phyloP scores from a whole-genome alignment of 306 rosid genomes.

The Corylus heterophylla region DNA sequence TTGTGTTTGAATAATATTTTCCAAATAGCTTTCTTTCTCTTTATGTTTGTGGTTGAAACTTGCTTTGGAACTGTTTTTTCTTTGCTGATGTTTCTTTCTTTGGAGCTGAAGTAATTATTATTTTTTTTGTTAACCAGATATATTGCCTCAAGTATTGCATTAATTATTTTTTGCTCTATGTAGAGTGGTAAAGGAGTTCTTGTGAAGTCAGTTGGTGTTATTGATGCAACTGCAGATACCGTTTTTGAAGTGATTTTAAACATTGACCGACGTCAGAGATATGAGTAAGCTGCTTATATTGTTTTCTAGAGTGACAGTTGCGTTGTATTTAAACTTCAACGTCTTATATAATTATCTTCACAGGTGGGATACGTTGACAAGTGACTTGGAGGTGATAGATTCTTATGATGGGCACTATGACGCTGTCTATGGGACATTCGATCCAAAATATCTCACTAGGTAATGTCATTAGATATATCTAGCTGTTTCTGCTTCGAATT shows the following conservation, averaged over 20 bases:
- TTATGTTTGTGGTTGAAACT: background rate
- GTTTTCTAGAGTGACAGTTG: background rate
- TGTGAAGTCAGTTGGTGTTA: slow-evolving; percentile 81
- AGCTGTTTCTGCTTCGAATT: background rate
- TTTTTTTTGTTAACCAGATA: slow-evolving; percentile 6
- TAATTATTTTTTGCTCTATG: slow-evolving; percentile 34
- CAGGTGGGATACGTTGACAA: slow-evolving; percentile 99
- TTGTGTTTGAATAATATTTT: background rate
- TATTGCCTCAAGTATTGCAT: slow-evolving; percentile 22
- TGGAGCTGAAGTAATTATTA: background rate
- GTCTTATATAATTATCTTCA: slow-evolving; percentile 26
- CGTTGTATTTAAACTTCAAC: slow-evolving; percentile 1
- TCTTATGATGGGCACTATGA: slow-evolving; percentile 82
- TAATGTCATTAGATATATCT: slow-evolving; percentile 38
- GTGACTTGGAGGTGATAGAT: slow-evolving; percentile 81
- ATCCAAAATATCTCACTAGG: slow-evolving; percentile 85
- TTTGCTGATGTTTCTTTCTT: background rate
- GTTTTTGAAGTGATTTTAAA: slow-evolving; percentile 76
- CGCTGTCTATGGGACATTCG: slow-evolving; percentile 79
- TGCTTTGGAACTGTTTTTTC: background rate
- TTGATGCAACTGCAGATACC: slow-evolving; percentile 77
- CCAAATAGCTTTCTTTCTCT: background rate
- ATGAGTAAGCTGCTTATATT: slow-evolving; percentile 62
- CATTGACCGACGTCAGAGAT: slow-evolving; percentile 69
- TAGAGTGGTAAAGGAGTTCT: slow-evolving; percentile 80